Base-by-base conservation (phyloP, 2,329 filamentous ascomycete species). In the Sporothrix mexicana region DNA sequence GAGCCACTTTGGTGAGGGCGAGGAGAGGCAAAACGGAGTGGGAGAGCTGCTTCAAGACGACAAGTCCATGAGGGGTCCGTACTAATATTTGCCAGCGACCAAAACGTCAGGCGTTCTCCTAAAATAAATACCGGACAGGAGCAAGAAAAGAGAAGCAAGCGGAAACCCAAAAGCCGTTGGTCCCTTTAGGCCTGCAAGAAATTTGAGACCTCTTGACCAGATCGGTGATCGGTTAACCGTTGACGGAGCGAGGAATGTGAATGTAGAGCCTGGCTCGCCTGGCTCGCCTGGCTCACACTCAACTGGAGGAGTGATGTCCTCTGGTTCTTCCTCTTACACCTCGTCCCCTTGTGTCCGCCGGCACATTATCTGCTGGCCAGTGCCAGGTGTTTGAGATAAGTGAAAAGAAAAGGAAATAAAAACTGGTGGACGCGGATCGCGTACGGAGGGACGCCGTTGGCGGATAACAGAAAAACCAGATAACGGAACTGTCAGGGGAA, bases 291-390 rank as follows among this genome's bases (percentile, higher is more conserved):
- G 57, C 57, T 62, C 57, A 1, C 51, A 12, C 23, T 51, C 43
- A 51, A 51, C 64, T 45, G 25, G 68, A 59, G 36, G 36, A 41
- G 43, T 41, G 13, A 9, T 49, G 6, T 30, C 43, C 62, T 49
- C 45, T 57, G 17, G 62, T 61, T 30, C 45, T 23, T 49, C 59
- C 66, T 61, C 66, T 70, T 71, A 71, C 70, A 71, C 70, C 59
- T 71, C 70, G n/a, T 71, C 59, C 47, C 45, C 30, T 71, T 10
- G 53, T 64, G 23, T 64, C 25, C 20, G 30, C 25, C 47, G 17
- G 55, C 55, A 47, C 45, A 53, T 66, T 36, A 49, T 71, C 47
- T 41, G 59, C 45, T 61, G 69, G 41, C 68, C 20, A n/a, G 36
- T 20, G 36, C 68, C 15, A 49, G 23, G 8, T 47, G 12, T 43